phyloP scores from a whole-genome alignment of 208 protist genomes.

The Leishmania lainsoni region DNA sequence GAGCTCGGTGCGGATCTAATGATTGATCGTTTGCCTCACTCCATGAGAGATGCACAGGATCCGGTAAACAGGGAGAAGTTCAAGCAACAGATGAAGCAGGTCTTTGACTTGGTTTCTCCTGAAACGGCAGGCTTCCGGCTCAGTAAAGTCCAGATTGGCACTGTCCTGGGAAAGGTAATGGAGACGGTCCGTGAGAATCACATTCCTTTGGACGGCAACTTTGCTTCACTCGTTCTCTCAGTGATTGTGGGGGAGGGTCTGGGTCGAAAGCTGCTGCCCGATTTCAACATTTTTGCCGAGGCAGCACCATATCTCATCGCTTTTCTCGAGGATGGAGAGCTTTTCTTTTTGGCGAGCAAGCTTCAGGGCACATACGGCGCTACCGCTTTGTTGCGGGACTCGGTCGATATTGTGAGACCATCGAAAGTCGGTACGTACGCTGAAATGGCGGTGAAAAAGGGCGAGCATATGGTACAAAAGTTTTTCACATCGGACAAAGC shows the following conservation, averaged over 20 bases:
- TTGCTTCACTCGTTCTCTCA: constrained; percentile 89
- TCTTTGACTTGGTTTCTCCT: constrained; percentile 83
- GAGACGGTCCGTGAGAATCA: constrained; percentile 77
- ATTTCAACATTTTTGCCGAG: constrained; percentile 92
- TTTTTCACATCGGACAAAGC: constrained; percentile 25
- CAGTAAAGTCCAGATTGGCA: constrained; percentile 80
- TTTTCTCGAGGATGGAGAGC: constrained; percentile 70
- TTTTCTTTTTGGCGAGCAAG: constrained; percentile 73
- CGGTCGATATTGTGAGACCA: constrained; percentile 54
- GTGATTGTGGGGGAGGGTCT: constrained; percentile 93
- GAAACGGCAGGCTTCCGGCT: constrained; percentile 79
- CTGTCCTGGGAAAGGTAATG: constrained; percentile 79
- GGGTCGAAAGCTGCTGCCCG: constrained; percentile 82
- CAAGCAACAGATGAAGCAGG: constrained; percentile 64
- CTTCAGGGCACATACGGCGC: constrained; percentile 70
- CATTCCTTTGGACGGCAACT: constrained; percentile 91
- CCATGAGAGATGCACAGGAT: constrained; percentile 15
- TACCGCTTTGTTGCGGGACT: constrained; percentile 58
- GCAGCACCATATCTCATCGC: constrained; percentile 82
- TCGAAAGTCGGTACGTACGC: constrained; percentile 54
- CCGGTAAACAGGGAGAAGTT: constrained; percentile 62
- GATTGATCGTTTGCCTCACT: constrained; percentile 77
- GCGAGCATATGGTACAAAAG: constrained; percentile 19
- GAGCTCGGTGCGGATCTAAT: constrained; percentile 89
- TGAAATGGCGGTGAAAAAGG: constrained; percentile 47